A percentile compares a stretch with the other conserved stretches of the same genome.
These are phyloP conservation scores for Colletotrichum chlorophyti DNA, from an alignment of 2,329 filamentous ascomycete species.

Conservation along the genomic window DNA sequence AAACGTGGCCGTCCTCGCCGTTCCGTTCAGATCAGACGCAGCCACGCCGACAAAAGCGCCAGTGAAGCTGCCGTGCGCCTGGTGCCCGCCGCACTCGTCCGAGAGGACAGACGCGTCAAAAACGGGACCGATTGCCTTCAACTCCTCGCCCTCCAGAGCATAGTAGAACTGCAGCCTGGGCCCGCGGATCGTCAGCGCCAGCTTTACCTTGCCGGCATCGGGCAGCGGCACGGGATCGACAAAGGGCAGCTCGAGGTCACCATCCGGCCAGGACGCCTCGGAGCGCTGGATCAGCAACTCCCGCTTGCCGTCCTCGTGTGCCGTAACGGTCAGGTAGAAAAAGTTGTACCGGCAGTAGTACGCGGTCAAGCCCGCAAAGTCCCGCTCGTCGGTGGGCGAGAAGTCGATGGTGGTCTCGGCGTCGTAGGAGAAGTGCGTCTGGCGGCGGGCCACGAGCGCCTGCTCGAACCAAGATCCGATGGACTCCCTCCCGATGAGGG, in stretches of 20 bases:
- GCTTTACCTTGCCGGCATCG: slow-evolving; percentile 58
- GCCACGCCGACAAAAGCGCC: slow-evolving; percentile 66
- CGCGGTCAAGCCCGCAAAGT: slow-evolving; percentile 66
- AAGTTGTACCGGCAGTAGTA: slow-evolving; percentile 72
- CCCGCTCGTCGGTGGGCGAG: slow-evolving; percentile 61
- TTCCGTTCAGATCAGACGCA: slow-evolving; percentile 62
- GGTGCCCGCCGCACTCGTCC: slow-evolving; percentile 69
- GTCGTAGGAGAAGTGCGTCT: slow-evolving; percentile 66
- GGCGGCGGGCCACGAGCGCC: slow-evolving; percentile 59
- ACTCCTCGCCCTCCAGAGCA: slow-evolving; percentile 50
- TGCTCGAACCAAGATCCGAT: slow-evolving; percentile 67
- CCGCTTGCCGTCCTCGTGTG: slow-evolving; percentile 59
- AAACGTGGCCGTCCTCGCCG: slow-evolving; percentile 52
- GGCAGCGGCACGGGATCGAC: slow-evolving; percentile 55
- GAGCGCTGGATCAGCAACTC: slow-evolving; percentile 65
- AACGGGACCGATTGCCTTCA: slow-evolving; percentile 59
- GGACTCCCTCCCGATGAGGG: slow-evolving; percentile 56
- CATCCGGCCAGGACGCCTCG: slow-evolving; percentile 61
- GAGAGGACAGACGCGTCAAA: slow-evolving; percentile 65
- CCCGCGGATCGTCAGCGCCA: slow-evolving; percentile 60
- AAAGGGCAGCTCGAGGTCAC: slow-evolving; percentile 52
- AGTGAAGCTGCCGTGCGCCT: slow-evolving; percentile 68
- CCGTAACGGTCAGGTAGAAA: slow-evolving; percentile 67
- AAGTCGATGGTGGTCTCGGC: slow-evolving; percentile 64
- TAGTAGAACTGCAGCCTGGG: slow-evolving; percentile 63